Conservation (phyloP, 2,329 filamentous ascomycete genomes). For the Sclerotiophoma versabilis region DNA sequence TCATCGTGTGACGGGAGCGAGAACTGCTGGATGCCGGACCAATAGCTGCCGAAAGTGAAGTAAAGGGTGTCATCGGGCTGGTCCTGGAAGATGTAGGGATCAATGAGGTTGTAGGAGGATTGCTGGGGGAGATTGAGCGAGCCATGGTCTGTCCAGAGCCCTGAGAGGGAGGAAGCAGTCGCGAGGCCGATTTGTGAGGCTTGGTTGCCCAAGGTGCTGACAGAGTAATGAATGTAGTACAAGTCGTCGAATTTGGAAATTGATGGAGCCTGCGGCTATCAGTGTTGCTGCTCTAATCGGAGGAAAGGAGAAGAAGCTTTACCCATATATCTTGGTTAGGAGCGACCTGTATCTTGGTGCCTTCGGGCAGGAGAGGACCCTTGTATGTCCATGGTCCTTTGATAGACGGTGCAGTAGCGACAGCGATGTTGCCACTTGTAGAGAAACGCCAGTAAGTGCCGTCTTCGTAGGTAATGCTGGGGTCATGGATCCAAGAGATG, state of each 20-base stretch:
- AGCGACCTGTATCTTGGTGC: constrained; percentile 51
- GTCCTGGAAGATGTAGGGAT: constrained; percentile 52
- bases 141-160: constrained; percentile 67
- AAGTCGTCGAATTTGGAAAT: constrained; percentile 60
- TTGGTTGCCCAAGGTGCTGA: constrained; percentile 66
- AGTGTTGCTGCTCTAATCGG: neutral
- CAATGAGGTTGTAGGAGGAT: constrained; percentile 57
- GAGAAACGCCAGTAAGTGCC: constrained; percentile 60
- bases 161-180: constrained; percentile 56
- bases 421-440: constrained; percentile 56
- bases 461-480: constrained; percentile 54
- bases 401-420: constrained; percentile 54
- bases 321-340: constrained; percentile 59
- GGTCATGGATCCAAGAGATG: constrained; percentile 55
- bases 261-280: constrained; percentile 64
- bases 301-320: neutral
- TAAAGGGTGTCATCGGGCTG: constrained; percentile 44
- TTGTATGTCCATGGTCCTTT: constrained; percentile 57
- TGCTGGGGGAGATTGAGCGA: constrained; percentile 53
- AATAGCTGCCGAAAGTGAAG: constrained; percentile 72
- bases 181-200: constrained; percentile 66
- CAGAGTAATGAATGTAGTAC: constrained; percentile 69
- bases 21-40: constrained; percentile 69
- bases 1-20: constrained; percentile 45
- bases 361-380: constrained; percentile 53